These are phyloP conservation scores for Spongiforma sp. DNA, from an alignment of 1,284 basidiomycete genomes.

Conservation along the genomic window DNA sequence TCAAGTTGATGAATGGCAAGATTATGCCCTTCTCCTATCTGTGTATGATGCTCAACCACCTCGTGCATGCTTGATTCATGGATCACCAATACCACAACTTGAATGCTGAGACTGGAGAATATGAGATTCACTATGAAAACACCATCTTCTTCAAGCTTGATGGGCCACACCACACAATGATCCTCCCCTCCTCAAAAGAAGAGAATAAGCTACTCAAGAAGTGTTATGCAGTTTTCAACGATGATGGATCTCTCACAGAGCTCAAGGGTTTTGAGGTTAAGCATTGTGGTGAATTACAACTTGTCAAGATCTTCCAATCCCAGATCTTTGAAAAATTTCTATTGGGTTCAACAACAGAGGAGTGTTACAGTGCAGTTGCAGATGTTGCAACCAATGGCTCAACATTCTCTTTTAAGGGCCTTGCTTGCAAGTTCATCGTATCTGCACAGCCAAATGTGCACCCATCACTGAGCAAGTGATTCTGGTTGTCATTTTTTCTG, in stretches of 20 bases:
- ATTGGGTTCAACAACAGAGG: conserved; percentile 90
- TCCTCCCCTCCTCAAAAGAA: conserved; percentile 98
- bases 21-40: conserved; percentile 95
- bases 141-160: conserved; percentile 99
- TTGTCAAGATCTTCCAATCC: conserved; percentile 99
- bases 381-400: conserved; percentile 97
- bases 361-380: conserved; percentile 96
- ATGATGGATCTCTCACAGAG: conserved; percentile 96
- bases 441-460: conserved; percentile 90
- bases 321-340: conserved; percentile 99
- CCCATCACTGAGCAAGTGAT: conserved; percentile 98
- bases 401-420: conserved; percentile 97
- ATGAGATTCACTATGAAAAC: conserved; percentile 93
- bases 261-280: conserved; percentile 99
- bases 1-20: conserved; percentile 91
- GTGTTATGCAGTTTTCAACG: conserved; percentile 99
- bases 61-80: conserved; percentile 95
- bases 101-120: conserved; percentile 83
- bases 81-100: conserved; percentile 99
- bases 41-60: conserved; percentile 99
- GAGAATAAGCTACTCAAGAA: conserved; percentile 99
- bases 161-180: conserved; percentile 99
- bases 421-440: conserved; percentile 99
- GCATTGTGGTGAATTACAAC: conserved; percentile 95
- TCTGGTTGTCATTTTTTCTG: conserved; percentile 98